These are phyloP conservation scores for Nothophaeocryptopus gaeumannii DNA, from an alignment of 2,329 filamentous ascomycete genomes.

Conservation along the genomic window DNA sequence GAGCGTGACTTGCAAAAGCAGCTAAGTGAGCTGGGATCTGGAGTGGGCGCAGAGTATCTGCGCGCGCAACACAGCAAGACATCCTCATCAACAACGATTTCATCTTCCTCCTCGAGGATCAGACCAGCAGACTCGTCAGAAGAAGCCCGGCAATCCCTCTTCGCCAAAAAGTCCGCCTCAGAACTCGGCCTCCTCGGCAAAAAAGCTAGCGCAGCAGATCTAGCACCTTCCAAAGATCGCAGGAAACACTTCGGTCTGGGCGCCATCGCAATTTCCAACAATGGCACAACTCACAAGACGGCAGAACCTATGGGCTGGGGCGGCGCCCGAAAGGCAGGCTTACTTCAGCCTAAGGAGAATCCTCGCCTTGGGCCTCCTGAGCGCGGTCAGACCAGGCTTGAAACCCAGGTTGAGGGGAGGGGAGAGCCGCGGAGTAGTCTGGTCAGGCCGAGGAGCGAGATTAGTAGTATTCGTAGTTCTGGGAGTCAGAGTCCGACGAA, in stretches of 20 bases:
- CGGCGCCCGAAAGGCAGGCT: constrained; percentile 42
- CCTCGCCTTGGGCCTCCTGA: constrained; percentile 28
- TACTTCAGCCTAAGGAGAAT: constrained; percentile 36
- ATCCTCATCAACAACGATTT: constrained; percentile 17
- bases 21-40: constrained; percentile 62
- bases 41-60: constrained; percentile 71
- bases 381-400: constrained; percentile 32
- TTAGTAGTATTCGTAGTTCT: constrained; percentile 23
- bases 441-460: constrained; percentile 22
- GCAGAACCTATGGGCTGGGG: constrained; percentile 49
- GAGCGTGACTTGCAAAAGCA: constrained; percentile 70
- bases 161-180: constrained; percentile 29
- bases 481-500: constrained; percentile 41
- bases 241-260: constrained; percentile 36
- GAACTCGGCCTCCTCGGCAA: constrained; percentile 46
- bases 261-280: constrained; percentile 29
- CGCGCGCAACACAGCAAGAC: constrained; percentile 32
- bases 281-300: constrained; percentile 27
- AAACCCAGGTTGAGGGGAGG: not conserved
- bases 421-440: constrained; percentile 8
- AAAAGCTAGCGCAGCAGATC: constrained; percentile 41
- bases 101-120: constrained; percentile 13
- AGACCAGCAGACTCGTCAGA: constrained; percentile 12
- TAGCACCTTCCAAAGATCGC: constrained; percentile 45
- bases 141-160: constrained; percentile 24